Evolutionary conservation across 106 monocot genomes (phyloP).

Genomic region (Alisma plantagoaquatica): DNA sequence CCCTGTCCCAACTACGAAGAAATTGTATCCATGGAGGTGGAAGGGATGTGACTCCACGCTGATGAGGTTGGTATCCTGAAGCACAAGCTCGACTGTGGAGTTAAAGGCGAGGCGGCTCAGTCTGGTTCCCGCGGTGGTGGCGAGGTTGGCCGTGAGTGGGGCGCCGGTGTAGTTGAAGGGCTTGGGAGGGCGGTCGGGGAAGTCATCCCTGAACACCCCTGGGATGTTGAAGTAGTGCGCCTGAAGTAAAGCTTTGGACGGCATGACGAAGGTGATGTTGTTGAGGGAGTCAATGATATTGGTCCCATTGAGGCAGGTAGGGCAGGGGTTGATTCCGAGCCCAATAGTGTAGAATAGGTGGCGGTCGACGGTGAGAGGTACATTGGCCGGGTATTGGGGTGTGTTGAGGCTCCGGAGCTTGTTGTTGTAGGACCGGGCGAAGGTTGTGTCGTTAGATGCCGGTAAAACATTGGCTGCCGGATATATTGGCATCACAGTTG

Average conservation of each 20-base stretch:
- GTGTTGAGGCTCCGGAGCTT: slow-evolving; percentile 7
- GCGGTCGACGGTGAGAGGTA: slow-evolving; percentile 21
- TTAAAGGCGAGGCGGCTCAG: too few species aligned
- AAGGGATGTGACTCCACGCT: too few species aligned
- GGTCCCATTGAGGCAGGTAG: too few species aligned
- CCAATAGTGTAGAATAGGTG: slow-evolving; percentile 31
- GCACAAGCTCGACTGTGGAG: too few species aligned
- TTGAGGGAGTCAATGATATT: slow-evolving; percentile 25
- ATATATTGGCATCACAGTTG: slow-evolving; percentile 15
- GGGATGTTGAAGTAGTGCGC: slow-evolving; percentile 17
- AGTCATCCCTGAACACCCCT: slow-evolving; percentile 9
- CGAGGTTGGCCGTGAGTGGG: too few species aligned
- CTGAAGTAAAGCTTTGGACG: slow-evolving; percentile 20
- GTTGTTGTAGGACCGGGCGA: slow-evolving; percentile 17
- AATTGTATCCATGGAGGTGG: too few species aligned
- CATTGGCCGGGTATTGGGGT: slow-evolving; percentile 10
- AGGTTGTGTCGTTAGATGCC: slow-evolving; percentile 12
- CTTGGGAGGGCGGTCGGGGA: slow-evolving; percentile 20
- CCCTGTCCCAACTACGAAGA: too few species aligned
- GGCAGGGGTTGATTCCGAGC: slow-evolving; percentile 17
- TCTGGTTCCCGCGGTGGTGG: too few species aligned
- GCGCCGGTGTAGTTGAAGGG: too few species aligned
- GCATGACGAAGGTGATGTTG: slow-evolving; percentile 24
- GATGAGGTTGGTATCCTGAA: too few species aligned
- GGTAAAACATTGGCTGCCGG: slow-evolving; percentile 6